Conservation (phyloP, 768 basidiomycete species). For the Candolleomyces eurysporus region DNA sequence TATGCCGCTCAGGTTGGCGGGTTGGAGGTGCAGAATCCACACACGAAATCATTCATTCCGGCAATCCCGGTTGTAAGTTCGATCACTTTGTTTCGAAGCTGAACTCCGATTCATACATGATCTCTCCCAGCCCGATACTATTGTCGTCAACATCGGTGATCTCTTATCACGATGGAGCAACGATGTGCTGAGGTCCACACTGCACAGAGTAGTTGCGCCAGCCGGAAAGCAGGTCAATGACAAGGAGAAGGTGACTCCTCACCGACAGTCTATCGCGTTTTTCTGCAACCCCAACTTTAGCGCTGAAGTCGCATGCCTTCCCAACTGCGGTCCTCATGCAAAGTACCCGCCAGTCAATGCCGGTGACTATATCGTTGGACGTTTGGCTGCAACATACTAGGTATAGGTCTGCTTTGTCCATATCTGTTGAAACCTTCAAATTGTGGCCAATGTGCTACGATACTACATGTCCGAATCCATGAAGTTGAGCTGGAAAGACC, state of each 20-base stretch:
- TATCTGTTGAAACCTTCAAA: slow-evolving; percentile 1
- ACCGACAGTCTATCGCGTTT: slow-evolving; percentile 80
- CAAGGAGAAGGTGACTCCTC: slow-evolving; percentile 55
- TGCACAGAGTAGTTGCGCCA: slow-evolving; percentile 82
- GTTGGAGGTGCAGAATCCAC: slow-evolving; percentile 78
- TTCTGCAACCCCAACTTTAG: slow-evolving; percentile 83
- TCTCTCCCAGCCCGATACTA: slow-evolving; percentile 61
- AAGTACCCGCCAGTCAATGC: slow-evolving; percentile 75
- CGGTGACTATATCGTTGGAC: slow-evolving; percentile 74
- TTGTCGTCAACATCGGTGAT: slow-evolving; percentile 83
- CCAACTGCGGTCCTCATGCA: slow-evolving; percentile 54
- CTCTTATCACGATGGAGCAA: slow-evolving; percentile 83
- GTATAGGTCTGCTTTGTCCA: slow-evolving; percentile 19
- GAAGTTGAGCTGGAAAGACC: slow-evolving; percentile 25
- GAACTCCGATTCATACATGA: neutral
- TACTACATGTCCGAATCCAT: slow-evolving; percentile 6
- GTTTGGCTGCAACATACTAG: slow-evolving; percentile 58
- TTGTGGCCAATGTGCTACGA: too few relatives aligned
- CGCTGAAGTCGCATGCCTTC: slow-evolving; percentile 66
- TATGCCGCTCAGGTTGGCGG: slow-evolving; percentile 58
- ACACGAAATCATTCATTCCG: slow-evolving; percentile 67
- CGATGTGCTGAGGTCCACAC: slow-evolving; percentile 72
- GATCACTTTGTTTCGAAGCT: neutral
- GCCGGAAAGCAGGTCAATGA: slow-evolving; percentile 46
- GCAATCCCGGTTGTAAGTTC: slow-evolving; percentile 71